A percentile compares a stretch with the other conserved stretches of the same genome.
Evolutionary conservation across 164 flowering plant genomes (phyloP).

Genomic region (Liquidambar formosana): DNA sequence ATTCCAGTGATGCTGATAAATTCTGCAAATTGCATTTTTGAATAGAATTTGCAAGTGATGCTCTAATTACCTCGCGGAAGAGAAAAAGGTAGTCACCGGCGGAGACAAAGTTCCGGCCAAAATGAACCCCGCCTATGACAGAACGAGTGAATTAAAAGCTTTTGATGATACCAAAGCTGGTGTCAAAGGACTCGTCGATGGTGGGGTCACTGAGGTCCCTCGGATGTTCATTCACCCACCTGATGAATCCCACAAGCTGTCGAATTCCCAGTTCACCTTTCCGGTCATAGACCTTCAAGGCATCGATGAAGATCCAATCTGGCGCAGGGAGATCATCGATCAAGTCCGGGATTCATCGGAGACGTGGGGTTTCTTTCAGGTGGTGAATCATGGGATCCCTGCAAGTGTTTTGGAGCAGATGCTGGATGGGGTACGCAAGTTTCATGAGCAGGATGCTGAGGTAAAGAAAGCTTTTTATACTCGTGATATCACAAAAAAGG

Average conservation of each 20-base stretch:
- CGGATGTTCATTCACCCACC: not conserved
- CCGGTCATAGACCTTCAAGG: no score
- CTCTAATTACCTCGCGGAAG: no score
- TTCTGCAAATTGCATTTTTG: no score
- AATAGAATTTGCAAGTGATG: no score
- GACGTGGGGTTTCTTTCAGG: not conserved
- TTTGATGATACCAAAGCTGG: slow-evolving; percentile 41
- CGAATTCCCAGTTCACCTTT: no score
- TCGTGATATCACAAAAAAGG: not conserved
- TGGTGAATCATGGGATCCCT: not conserved
- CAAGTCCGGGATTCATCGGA: not conserved
- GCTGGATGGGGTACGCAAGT: not conserved
- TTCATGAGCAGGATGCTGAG: not conserved
- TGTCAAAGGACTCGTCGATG: slow-evolving; percentile 28
- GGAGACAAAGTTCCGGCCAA: not conserved
- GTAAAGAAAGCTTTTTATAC: not conserved
- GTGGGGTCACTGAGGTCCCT: not conserved
- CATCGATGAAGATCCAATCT: no score
- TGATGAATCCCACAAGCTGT: no score
- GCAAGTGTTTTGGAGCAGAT: not conserved
- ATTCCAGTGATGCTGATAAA: no score
- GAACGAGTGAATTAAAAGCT: slow-evolving; percentile 26
- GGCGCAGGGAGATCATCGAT: not conserved
- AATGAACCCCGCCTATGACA: slow-evolving; percentile 15
- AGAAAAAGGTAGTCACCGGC: not conserved